Evolutionary conservation across 148 eudicot species (phyloP).

Genomic region (Polygonum maritimum): DNA sequence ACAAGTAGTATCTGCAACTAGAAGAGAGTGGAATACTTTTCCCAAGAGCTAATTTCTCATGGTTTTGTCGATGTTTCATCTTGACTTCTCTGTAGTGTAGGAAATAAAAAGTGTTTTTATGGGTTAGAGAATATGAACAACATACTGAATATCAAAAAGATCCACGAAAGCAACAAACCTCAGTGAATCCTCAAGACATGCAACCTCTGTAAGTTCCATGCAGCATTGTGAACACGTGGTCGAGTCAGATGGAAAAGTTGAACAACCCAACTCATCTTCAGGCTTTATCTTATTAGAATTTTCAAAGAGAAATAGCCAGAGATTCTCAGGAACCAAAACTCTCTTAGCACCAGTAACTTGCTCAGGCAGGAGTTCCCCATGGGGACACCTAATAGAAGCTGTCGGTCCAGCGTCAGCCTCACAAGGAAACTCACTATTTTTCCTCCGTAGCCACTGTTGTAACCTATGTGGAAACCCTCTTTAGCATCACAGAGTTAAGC

Average conservation of each 20-base stretch:
- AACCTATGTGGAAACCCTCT: slow-evolving; percentile 42
- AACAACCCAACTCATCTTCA: slow-evolving; percentile 64
- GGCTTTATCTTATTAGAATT: slow-evolving; percentile 69
- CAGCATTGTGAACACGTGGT: slow-evolving; percentile 58
- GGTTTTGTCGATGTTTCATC: slow-evolving; percentile 71
- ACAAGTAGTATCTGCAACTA: slow-evolving; percentile 56
- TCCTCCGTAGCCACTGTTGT: slow-evolving; percentile 83
- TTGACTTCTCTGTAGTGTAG: slow-evolving; percentile 61
- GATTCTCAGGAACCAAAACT: slow-evolving; percentile 67
- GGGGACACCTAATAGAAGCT: slow-evolving; percentile 80
- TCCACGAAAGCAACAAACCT: slow-evolving; percentile 35
- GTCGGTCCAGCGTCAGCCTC: slow-evolving; percentile 97
- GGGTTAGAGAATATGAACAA: background rate
- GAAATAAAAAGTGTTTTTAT: slow-evolving; percentile 12
- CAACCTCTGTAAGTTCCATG: slow-evolving; percentile 57
- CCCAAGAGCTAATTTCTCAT: slow-evolving; percentile 75
- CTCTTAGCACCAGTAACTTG: slow-evolving; percentile 81
- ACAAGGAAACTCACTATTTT: slow-evolving; percentile 55
- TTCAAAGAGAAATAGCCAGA: slow-evolving; percentile 72
- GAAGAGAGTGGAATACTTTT: slow-evolving; percentile 43
- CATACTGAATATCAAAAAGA: background rate
- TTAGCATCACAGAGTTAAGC: background rate
- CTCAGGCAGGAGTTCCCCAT: slow-evolving; percentile 88
- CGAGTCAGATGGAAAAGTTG: slow-evolving; percentile 57
- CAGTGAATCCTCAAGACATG: slow-evolving; percentile 50